A percentile compares a stretch with the other conserved stretches of the same genome.
These are phyloP conservation scores for Corymbia calophylla DNA, from an alignment of 441 rosid species.

Conservation along the genomic window DNA sequence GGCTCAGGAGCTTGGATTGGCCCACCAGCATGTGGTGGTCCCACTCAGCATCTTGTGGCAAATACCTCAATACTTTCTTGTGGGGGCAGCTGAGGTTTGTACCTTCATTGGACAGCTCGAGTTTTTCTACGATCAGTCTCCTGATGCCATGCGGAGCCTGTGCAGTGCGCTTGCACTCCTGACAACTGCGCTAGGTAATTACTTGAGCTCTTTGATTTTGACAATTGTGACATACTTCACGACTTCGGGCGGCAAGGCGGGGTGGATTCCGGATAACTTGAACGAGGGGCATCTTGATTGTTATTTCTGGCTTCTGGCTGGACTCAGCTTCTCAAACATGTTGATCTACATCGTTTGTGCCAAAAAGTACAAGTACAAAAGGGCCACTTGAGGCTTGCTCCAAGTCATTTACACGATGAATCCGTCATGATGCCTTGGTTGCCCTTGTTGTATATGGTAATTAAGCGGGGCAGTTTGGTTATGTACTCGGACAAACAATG, in stretches of 20 bases:
- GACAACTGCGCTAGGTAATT: constrained; percentile 65
- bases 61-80: constrained; percentile 63
- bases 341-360: constrained; percentile 49
- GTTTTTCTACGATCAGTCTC: constrained; percentile 86
- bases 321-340: constrained; percentile 60
- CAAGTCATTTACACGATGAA: neutral
- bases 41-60: constrained; percentile 85
- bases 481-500: neutral
- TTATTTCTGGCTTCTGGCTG: constrained; percentile 88
- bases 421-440: neutral
- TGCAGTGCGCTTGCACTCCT: constrained; percentile 70
- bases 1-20: constrained; percentile 66
- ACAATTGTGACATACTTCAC: constrained; percentile 68
- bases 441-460: neutral
- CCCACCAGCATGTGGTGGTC: constrained; percentile 34
- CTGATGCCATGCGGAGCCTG: constrained; percentile 85
- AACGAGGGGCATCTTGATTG: constrained; percentile 80
- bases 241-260: constrained; percentile 37
- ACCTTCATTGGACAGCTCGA: constrained; percentile 70
- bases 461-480: neutral
- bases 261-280: constrained; percentile 86
- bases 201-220: constrained; percentile 70
- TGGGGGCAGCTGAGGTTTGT: constrained; percentile 76
- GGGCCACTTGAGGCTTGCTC: constrained; percentile 17
- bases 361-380: constrained; percentile 63